Base-by-base conservation (phyloP, 306 rosid species). In the Dicorynia guianensis region DNA sequence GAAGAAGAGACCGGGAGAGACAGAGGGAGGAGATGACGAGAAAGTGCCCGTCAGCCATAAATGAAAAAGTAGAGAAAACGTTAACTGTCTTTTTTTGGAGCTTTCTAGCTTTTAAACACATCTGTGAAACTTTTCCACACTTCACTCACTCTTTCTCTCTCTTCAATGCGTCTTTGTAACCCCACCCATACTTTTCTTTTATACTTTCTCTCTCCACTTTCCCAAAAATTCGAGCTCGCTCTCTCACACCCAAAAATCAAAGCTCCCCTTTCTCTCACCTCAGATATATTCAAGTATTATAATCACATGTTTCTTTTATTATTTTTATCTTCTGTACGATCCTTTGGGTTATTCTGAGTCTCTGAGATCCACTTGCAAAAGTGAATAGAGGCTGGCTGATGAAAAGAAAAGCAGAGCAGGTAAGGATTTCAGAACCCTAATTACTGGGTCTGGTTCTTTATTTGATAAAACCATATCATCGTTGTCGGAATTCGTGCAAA, bases 341-440 rank as follows among this genome's bases (percentile, higher is more conserved):
- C 54, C 20, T 20, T 43, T 68, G 77, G 53, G 66, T 69, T 60
- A 70, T 75, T 71, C 40, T 46, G 49, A 71, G 70, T 61, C 67
- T 54, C 81, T 81, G 89, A 87, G 91, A 87, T 89, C 89, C 80
- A 81, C 87, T 80, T 47, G 80, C 75, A 68, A 78, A 11, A 77
- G 79, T 80, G 69, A 74, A 80, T 75, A 55, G 74, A 69, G 81
- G 64, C 77, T 74, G 84, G 78, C 89, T 63, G 77, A 56, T 67
- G 83, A 66, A 67, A 64, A 53, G 68, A 42, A 60, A 69, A 69
- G 66, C 43, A 63, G 30, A 67, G 60, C 71, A 76, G 91, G 88
- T 84, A 79, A 67, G 54, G 55, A 52, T 65, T 80, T 80, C 72
- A 60, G 80, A 88, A 86, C 90, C 93, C 89, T 80, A 81, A 60